These are phyloP conservation scores for Lobosporangium transversale DNA, from an alignment of 192 early-diverging fungal genomes.

Conservation along the genomic window DNA sequence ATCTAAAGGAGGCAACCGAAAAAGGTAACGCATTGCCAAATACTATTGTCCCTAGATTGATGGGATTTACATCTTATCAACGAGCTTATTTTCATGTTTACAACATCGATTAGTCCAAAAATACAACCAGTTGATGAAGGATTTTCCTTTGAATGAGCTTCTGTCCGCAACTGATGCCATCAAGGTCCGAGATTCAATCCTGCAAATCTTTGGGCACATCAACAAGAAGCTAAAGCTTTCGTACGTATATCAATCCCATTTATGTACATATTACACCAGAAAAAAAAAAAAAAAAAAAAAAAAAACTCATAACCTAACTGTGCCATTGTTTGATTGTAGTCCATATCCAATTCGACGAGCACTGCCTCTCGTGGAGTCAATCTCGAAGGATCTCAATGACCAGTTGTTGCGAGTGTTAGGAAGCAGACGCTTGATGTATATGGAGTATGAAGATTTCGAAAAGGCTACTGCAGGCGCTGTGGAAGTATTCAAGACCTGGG, in stretches of 20 bases:
- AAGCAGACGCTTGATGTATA: slow-evolving; percentile 90
- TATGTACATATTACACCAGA: no score
- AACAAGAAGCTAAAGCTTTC: slow-evolving; percentile 98
- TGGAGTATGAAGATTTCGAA: slow-evolving; percentile 94
- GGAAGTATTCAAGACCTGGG: slow-evolving; percentile 93
- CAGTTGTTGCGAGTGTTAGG: slow-evolving; percentile 90
- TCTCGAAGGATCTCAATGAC: slow-evolving; percentile 94
- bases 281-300: no score
- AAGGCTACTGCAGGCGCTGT: slow-evolving; percentile 83
- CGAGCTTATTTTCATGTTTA: background rate
- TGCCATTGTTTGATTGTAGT: slow-evolving; percentile 23
- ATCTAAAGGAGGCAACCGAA: slow-evolving; percentile 94
- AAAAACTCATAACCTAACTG: background rate
- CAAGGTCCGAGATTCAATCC: slow-evolving; percentile 80
- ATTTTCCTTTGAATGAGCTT: slow-evolving; percentile 98
- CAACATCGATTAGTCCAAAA: slow-evolving; percentile 75
- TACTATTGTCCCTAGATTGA: background rate
- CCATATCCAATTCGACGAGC: slow-evolving; percentile 93
- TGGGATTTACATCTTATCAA: background rate
- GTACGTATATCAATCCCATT: no score
- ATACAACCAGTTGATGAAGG: slow-evolving; percentile 98
- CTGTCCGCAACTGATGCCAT: slow-evolving; percentile 93
- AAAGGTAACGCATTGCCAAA: slow-evolving; percentile 56
- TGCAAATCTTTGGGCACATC: slow-evolving; percentile 91
- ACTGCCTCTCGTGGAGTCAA: slow-evolving; percentile 92